phyloP scores from a whole-genome alignment of 371 early-diverging fungal genomes.

The Chytridium lagenaria region DNA sequence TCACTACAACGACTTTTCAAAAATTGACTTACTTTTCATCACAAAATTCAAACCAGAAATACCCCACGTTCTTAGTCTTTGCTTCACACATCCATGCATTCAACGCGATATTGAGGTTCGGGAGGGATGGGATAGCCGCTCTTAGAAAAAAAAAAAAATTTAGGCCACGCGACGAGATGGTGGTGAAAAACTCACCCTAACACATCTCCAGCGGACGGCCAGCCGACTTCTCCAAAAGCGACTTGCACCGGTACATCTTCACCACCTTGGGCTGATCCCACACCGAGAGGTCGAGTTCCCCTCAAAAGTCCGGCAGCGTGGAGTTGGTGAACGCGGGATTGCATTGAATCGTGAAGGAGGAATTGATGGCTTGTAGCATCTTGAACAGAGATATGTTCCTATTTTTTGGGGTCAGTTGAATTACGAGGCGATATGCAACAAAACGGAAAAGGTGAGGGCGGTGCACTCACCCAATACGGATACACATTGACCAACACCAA shows the following conservation, averaged over 20 bases:
- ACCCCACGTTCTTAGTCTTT: neutral
- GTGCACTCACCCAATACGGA: slow-evolving; percentile 23
- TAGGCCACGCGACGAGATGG: neutral
- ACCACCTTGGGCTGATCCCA: neutral
- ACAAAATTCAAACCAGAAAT: slow-evolving; percentile 22
- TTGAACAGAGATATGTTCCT: neutral
- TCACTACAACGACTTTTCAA: neutral
- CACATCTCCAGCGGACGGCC: slow-evolving; percentile 14
- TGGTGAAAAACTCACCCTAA: slow-evolving; percentile 1
- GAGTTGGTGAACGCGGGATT: neutral
- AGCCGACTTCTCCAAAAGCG: slow-evolving; percentile 18
- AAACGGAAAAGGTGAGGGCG: too few species aligned
- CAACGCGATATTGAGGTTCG: neutral
- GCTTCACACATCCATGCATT: neutral
- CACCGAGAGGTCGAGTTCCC: neutral
- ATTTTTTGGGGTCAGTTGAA: too few species aligned
- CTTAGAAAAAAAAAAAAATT: neutral
- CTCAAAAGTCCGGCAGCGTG: neutral
- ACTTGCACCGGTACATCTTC: neutral
- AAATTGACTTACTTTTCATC: slow-evolving; percentile 10
- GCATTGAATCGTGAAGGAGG: neutral
- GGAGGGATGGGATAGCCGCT: slow-evolving; percentile 11
- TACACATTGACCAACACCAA: slow-evolving; percentile 24
- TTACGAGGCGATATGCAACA: neutral
- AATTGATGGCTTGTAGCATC: neutral